A percentile compares a stretch with the other conserved stretches of the same genome.
These are phyloP conservation scores for Ogataea nonfermentans DNA, from an alignment of 805 yeast genomes.

Conservation along the genomic window DNA sequence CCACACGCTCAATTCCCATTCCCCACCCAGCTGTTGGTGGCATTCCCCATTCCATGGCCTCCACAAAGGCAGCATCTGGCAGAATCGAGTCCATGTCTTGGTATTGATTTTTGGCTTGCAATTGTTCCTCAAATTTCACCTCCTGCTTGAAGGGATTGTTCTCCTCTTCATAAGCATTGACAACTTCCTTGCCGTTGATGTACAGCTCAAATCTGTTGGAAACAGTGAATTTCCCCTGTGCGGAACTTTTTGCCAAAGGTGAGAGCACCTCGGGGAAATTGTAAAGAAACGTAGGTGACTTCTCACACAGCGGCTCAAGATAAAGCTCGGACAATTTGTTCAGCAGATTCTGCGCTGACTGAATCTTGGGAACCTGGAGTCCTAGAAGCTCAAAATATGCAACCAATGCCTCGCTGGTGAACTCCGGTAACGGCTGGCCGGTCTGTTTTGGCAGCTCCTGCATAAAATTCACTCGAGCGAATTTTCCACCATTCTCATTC, in stretches of 20 bases:
- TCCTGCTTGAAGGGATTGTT: constrained; percentile 77
- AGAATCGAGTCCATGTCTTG: constrained; percentile 61
- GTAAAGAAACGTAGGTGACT: constrained; percentile 66
- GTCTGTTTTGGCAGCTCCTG: constrained; percentile 57
- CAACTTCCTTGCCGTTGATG: constrained; percentile 74
- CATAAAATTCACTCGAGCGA: constrained; percentile 60
- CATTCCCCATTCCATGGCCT: constrained; percentile 85
- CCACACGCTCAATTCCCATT: constrained; percentile 84
- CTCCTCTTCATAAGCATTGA: constrained; percentile 96
- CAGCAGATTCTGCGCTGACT: constrained; percentile 57
- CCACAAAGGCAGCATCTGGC: constrained; percentile 71
- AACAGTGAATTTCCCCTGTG: constrained; percentile 35
- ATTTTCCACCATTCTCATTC: constrained; percentile 24
- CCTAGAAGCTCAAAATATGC: constrained; percentile 40
- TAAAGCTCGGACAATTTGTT: constrained; percentile 60
- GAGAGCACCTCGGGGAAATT: constrained; percentile 86
- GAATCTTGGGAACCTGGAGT: constrained; percentile 35
- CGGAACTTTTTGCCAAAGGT: constrained; percentile 77
- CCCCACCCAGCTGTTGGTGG: constrained; percentile 99
- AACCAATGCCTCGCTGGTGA: constrained; percentile 41
- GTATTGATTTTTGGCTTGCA: constrained; percentile 41
- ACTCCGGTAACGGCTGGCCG: constrained; percentile 47
- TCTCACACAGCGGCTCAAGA: constrained; percentile 61
- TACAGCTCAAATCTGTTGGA: constrained; percentile 84
- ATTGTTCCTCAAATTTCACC: constrained; percentile 61